Evolutionary conservation across 73 alveolate species (phyloP).

Genomic region (Strombidium stylifer): DNA sequence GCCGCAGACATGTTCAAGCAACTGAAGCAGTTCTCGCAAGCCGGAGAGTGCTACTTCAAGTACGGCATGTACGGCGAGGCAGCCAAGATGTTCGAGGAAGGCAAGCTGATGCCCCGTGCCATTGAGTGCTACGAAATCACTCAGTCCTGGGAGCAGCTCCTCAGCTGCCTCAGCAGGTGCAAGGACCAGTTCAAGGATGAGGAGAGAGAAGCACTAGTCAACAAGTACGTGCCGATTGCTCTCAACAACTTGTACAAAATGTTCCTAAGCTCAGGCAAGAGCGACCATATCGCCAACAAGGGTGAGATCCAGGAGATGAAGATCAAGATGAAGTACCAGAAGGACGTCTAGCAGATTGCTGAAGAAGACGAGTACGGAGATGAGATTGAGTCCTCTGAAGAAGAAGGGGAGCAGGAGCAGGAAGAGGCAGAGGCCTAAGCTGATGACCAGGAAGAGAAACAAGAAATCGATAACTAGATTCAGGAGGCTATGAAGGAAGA

Average conservation of each 20-base stretch:
- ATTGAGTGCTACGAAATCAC: conserved; percentile 54
- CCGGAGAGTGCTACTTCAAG: conserved; percentile 70
- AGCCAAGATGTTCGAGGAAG: conserved; percentile 42
- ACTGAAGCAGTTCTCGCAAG: conserved; percentile 52
- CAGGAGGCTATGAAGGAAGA: conserved; percentile 13
- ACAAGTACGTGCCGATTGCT: conserved; percentile 74
- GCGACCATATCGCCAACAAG: conserved; percentile 29
- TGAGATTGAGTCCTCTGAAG: conserved; percentile 46
- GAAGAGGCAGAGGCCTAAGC: neutral
- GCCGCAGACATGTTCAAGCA: conserved; percentile 63
- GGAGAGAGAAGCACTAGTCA: conserved; percentile 60
- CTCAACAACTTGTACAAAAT: conserved; percentile 50
- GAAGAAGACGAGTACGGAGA: conserved; percentile 39
- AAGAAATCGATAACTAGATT: too few relatives aligned
- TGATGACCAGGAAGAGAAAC: conserved; percentile 1
- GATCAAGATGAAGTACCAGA: conserved; percentile 39
- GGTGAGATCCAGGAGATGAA: conserved; percentile 38
- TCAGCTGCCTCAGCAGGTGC: conserved; percentile 51
- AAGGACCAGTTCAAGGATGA: conserved; percentile 65
- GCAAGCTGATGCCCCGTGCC: conserved; percentile 31
- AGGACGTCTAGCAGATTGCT: conserved; percentile 34
- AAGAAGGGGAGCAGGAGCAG: conserved; percentile 40
- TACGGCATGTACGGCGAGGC: conserved; percentile 40
- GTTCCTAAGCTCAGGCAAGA: conserved; percentile 23
- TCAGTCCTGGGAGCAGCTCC: conserved; percentile 56